Base-by-base conservation (phyloP, 371 early-diverging fungal genomes). In the Mucor lusitanicus region DNA sequence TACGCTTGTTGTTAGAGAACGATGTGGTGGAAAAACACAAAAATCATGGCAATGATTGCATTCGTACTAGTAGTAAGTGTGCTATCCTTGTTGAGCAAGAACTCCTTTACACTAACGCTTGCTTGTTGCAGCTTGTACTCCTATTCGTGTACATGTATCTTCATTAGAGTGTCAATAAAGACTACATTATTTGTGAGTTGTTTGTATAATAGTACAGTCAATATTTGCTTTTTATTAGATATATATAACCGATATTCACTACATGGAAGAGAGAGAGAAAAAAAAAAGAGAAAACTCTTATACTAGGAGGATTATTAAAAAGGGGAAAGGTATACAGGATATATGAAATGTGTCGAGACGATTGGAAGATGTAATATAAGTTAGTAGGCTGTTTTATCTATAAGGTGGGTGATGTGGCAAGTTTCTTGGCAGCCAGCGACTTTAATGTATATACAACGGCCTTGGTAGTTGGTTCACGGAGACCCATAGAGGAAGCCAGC, bases 21-120 rank as follows among this genome's bases (percentile, higher is more conserved):
- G 56, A 91, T 94, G 91, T 96, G 96, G 96, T 97, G 95, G 94
- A 95, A 95, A 75, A 95, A 95, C 83, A 87, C 88, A 58, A 90
- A 91, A 72, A 77, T 96, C 48, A 89, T 94, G 86, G 74, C 83
- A 33, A 81, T 90, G 68, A 81, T 94, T 54, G 84, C 72, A n/a
- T 63, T 84, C 17, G 89, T 89, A 13, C 68, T 85, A 15, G 68
- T 94, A 11, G 88, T 92, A 77, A 87, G 90, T 87, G 46, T 66
- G 40, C 65, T 39, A 25, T 19, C 35, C 30, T 17, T 7, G 17
- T 15, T 15, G 3, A n/a, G 15, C 15, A n/a, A 6, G 42, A 6
- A 42, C 19, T 19, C 48, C 19, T 21, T 21, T 21, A 9, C 19
- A 48, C 11, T 23, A 48, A 48, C 9, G 9, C 9, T 2, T 21